A percentile compares a stretch with the other conserved stretches of the same genome.
These are phyloP conservation scores for Phycomyces blakesleeanus DNA, from an alignment of 192 early-diverging fungal species.

Conservation along the genomic window DNA sequence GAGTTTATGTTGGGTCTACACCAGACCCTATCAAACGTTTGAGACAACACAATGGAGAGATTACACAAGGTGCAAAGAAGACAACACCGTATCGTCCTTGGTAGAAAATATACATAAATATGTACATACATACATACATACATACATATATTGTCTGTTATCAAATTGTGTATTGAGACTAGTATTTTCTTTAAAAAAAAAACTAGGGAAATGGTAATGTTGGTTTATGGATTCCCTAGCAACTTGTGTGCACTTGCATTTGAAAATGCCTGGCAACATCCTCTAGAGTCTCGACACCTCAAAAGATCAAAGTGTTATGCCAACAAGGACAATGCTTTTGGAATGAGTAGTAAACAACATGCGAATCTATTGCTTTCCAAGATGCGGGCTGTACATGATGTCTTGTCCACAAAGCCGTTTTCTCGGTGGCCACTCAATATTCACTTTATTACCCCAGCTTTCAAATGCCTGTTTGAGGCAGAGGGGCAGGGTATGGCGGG, in stretches of 20 bases:
- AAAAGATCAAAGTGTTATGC: not conserved
- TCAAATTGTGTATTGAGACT: too few species aligned
- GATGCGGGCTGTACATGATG: slow-evolving; percentile 5
- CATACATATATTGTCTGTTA: too few species aligned
- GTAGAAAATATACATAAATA: not conserved
- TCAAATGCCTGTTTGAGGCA: slow-evolving; percentile 5
- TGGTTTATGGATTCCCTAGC: slow-evolving; percentile 20
- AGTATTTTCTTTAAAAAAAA: too few species aligned
- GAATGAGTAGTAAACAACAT: not conserved
- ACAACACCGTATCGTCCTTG: slow-evolving; percentile 17
- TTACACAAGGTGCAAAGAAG: slow-evolving; percentile 18
- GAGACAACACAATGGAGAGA: slow-evolving; percentile 25
- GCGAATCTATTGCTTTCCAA: slow-evolving; percentile 8
- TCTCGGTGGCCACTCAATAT: slow-evolving; percentile 15
- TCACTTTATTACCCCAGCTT: slow-evolving; percentile 6
- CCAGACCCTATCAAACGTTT: slow-evolving; percentile 21
- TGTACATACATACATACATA: too few species aligned
- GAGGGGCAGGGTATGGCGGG: not conserved
- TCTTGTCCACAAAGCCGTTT: slow-evolving; percentile 15
- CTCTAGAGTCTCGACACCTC: slow-evolving; percentile 13
- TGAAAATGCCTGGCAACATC: slow-evolving; percentile 27
- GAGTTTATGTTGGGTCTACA: slow-evolving; percentile 22
- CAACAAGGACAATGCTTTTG: not conserved
- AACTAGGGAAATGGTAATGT: slow-evolving; percentile 20
- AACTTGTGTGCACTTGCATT: slow-evolving; percentile 10